Conservation (phyloP, 257 asterid genomes). For the Solanum etuberosum region DNA sequence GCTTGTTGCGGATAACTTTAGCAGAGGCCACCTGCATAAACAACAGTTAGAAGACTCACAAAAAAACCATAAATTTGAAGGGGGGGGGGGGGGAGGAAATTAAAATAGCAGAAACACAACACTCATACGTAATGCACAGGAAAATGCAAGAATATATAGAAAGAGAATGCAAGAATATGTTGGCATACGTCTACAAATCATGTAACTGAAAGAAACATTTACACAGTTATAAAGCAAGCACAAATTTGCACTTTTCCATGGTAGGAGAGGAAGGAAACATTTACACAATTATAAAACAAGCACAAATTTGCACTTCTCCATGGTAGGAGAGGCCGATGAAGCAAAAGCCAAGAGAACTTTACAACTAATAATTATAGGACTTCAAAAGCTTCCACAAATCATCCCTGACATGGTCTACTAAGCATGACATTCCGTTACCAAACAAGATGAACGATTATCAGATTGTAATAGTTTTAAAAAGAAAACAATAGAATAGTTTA, state of each 20-base stretch:
- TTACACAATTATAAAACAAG: neutral
- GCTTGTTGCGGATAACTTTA: slow-evolving; percentile 86
- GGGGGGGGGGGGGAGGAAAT: neutral
- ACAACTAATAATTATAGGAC: neutral
- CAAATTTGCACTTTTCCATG: neutral
- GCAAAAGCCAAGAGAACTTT: neutral
- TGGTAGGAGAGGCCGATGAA: neutral
- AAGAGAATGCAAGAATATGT: neutral
- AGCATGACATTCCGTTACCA: neutral
- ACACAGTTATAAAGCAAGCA: neutral
- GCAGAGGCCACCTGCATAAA: slow-evolving; percentile 47
- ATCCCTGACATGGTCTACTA: neutral
- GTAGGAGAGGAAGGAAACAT: neutral
- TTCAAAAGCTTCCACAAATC: neutral
- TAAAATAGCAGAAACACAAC: neutral
- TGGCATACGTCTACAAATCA: neutral
- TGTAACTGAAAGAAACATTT: neutral
- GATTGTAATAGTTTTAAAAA: neutral
- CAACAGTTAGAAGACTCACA: neutral
- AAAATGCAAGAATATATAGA: neutral
- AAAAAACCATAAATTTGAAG: neutral
- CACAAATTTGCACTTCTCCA: neutral
- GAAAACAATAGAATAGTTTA: neutral
- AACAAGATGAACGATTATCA: neutral
- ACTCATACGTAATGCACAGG: neutral